These are phyloP conservation scores for Bonnemaisonia californica DNA, from an alignment of 31 red algal genomes.

Conservation along the genomic window DNA sequence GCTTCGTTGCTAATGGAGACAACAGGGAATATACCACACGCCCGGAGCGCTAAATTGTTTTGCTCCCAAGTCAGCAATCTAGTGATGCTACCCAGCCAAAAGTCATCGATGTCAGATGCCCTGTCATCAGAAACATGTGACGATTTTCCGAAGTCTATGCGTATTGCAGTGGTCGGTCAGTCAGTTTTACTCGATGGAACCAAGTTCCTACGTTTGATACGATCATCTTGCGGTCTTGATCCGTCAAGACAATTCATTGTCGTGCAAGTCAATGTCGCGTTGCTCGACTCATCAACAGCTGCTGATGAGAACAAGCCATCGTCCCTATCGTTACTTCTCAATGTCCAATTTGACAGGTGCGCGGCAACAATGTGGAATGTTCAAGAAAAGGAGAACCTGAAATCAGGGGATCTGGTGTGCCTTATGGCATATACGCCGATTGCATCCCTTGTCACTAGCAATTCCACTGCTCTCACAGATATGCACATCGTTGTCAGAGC, in stretches of 20 bases:
- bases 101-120: not conserved
- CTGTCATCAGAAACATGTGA: not conserved
- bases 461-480: not conserved
- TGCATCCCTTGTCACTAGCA: constrained; percentile 23
- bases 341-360: constrained; percentile 23
- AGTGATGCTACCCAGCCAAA: not conserved
- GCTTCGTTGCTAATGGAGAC: constrained; percentile 21
- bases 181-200: not conserved
- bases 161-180: not conserved
- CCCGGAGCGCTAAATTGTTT: not conserved
- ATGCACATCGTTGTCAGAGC: constrained; percentile 27
- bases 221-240: not conserved
- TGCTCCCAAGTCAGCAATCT: not conserved
- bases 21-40: constrained; percentile 1
- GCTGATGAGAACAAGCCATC: constrained; percentile 8
- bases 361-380: constrained; percentile 50
- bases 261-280: constrained; percentile 1
- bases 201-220: not conserved
- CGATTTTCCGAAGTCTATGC: not conserved
- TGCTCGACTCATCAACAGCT: not conserved
- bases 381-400: not conserved
- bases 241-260: constrained; percentile 8
- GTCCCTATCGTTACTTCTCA: constrained; percentile 16
- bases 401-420: constrained; percentile 1
- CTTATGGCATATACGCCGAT: constrained; percentile 39